Evolutionary conservation across 2,329 filamentous ascomycete genomes (phyloP), one percentile per base, ranked within the genome.

Genomic region (Fusarium nodosum): DNA sequence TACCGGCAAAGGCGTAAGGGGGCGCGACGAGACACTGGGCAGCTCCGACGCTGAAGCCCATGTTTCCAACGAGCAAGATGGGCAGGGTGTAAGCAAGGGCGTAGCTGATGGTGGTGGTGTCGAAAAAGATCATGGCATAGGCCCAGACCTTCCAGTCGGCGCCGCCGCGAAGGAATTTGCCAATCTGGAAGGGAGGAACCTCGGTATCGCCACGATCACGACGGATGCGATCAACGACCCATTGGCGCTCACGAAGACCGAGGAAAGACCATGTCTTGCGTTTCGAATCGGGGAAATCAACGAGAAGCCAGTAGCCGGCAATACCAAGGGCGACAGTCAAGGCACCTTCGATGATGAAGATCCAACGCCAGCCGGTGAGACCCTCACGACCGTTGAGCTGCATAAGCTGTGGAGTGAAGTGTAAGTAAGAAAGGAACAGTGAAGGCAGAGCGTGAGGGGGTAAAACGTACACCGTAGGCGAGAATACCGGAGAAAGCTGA

Each of bases 41-140:
- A 50, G 82, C 82, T 10, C 84, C 89, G 7, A 90, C 82, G 47
- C 79, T 82, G 81, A 93, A 94, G 16, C 87, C 86, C 82, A 94
- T 87, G 77, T 82, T 85, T 36, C 72, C 72, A 51, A 82, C 79
- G 16, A 97, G 87, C 72, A 96, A 92, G 73, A 94, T 87, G 9
- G 93, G 92, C 6, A 94, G 80, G 75, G 94, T 95, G 78, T 92
- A 95, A 3, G 91, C 90, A 11, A 96, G 86, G 0, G 92, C 88
- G 76, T 96, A 96, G 2, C 86, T 86, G 52, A 92, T 86, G 13
- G 91, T 92, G 1, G 92, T 93, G 3, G 87, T 87, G 77, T 87
- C 88, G 80, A 88, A 88, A 75, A 86, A 87, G 71, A 90, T 83
- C 69, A 88, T 71, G 56, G 84, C 87, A 71, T 89, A 91, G 0